Evolutionary conservation across 2,329 filamentous ascomycete genomes (phyloP).

Genomic region (Diatrype stigma): DNA sequence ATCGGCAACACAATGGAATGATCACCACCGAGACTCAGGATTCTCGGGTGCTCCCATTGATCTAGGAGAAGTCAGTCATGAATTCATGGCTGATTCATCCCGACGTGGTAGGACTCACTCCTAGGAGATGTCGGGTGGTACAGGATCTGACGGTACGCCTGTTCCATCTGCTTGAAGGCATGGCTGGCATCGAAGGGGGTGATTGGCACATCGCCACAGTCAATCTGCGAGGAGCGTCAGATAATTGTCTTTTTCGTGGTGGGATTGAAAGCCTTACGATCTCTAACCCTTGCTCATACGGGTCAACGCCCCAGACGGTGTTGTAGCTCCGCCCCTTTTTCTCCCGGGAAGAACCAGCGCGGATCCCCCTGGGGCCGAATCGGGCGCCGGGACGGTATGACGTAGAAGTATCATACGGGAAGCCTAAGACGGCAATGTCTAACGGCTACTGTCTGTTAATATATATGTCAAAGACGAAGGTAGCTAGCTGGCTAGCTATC

Average conservation of each 20-base stretch:
- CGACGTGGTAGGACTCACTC: background rate
- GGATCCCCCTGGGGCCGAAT: constrained; percentile 1
- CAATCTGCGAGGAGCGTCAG: constrained; percentile 2
- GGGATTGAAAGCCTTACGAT: background rate
- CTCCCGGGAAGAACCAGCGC: constrained; percentile 1
- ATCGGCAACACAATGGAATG: constrained; percentile 27
- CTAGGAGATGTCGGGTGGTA: constrained; percentile 2
- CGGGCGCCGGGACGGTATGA: background rate
- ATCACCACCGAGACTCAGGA: constrained; percentile 22
- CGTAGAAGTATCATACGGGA: background rate
- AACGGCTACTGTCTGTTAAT: background rate
- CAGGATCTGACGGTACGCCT: constrained; percentile 6
- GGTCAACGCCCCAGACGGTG: constrained; percentile 4
- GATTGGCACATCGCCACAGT: constrained; percentile 18
- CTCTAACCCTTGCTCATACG: constrained; percentile 2
- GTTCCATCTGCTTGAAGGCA: constrained; percentile 20
- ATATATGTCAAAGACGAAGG: too few relatives aligned
- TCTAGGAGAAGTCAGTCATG: background rate
- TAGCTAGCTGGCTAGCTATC: too few relatives aligned
- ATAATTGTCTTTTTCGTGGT: too few relatives aligned
- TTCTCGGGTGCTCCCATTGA: constrained; percentile 8
- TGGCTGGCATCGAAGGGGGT: constrained; percentile 15
- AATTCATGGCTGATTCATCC: too few relatives aligned
- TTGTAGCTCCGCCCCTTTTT: constrained; percentile 6
- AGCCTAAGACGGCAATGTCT: constrained; percentile 1